phyloP scores from a whole-genome alignment of 331 rosid genomes.

The Malus hybrid region DNA sequence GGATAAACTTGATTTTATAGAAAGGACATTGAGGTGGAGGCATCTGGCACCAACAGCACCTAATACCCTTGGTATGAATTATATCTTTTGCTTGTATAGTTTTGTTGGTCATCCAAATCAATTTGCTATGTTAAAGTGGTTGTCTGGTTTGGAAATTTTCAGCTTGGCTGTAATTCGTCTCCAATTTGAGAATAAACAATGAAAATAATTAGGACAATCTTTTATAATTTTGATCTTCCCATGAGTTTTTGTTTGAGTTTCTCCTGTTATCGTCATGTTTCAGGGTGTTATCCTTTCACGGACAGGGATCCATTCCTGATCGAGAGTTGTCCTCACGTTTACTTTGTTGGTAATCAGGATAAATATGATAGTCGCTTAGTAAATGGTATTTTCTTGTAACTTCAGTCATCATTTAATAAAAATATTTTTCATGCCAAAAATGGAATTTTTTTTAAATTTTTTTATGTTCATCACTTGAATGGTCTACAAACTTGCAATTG shows the following conservation, averaged over 20 bases:
- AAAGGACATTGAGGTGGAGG: slow-evolving; percentile 92
- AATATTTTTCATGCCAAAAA: not conserved
- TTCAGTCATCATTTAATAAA: not conserved
- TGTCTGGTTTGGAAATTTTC: slow-evolving; percentile 7
- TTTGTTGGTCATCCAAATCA: not conserved
- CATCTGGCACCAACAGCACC: slow-evolving; percentile 99
- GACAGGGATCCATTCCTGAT: slow-evolving; percentile 87
- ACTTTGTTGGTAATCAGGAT: slow-evolving; percentile 87
- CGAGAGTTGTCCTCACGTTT: slow-evolving; percentile 89
- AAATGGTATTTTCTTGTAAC: slow-evolving; percentile 47
- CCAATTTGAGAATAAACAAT: slow-evolving; percentile 4
- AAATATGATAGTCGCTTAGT: slow-evolving; percentile 59
- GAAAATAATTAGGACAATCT: not conserved
- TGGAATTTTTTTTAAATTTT: not conserved
- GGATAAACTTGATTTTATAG: slow-evolving; percentile 81
- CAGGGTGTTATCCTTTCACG: slow-evolving; percentile 92
- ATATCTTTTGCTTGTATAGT: slow-evolving; percentile 12
- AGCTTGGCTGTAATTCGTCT: slow-evolving; percentile 1
- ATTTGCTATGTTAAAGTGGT: not conserved
- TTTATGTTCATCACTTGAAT: not conserved
- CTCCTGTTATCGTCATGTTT: slow-evolving; percentile 14
- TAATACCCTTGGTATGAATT: slow-evolving; percentile 78
- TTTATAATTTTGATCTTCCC: not conserved
- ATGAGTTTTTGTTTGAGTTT: not conserved
- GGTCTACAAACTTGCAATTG: slow-evolving; percentile 5